phyloP scores from a whole-genome alignment of 139 green algal genomes.

The Coelastrella sp. region DNA sequence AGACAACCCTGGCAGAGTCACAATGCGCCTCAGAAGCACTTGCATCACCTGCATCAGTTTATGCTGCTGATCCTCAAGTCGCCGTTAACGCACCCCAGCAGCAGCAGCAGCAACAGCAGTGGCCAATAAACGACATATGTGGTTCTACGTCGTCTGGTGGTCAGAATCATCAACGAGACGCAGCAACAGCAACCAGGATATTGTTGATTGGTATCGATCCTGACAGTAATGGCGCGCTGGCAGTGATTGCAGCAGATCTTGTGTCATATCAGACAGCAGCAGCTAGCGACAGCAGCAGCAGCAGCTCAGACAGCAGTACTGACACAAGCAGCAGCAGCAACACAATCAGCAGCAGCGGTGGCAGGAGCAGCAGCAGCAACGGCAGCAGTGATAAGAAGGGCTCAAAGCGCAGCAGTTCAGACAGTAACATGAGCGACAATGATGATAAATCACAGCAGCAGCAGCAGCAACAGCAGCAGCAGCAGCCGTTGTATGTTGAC shows the following conservation, averaged over 20 bases:
- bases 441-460: conserved; percentile 19
- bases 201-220: conserved; percentile 78
- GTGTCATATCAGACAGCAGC: conserved; percentile 33
- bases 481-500: neutral
- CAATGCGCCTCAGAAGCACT: no score
- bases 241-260: conserved; percentile 45
- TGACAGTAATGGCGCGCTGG: conserved; percentile 70
- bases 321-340: neutral
- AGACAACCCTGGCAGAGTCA: neutral
- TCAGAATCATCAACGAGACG: neutral
- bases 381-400: conserved; percentile 7
- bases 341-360: neutral
- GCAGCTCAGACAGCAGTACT: conserved; percentile 5
- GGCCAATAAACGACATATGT: no score
- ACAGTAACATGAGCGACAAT: neutral
- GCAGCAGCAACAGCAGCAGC: conserved; percentile 27
- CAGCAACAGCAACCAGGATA: conserved; percentile 26
- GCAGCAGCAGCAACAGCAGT: neutral
- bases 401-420: neutral
- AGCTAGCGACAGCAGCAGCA: neutral
- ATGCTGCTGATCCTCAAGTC: no score
- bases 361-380: neutral
- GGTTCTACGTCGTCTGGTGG: no score
- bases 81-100: no score
- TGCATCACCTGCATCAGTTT: no score